Conservation (phyloP, 176 grass and related monocot genomes). For the Stipa capillata region DNA sequence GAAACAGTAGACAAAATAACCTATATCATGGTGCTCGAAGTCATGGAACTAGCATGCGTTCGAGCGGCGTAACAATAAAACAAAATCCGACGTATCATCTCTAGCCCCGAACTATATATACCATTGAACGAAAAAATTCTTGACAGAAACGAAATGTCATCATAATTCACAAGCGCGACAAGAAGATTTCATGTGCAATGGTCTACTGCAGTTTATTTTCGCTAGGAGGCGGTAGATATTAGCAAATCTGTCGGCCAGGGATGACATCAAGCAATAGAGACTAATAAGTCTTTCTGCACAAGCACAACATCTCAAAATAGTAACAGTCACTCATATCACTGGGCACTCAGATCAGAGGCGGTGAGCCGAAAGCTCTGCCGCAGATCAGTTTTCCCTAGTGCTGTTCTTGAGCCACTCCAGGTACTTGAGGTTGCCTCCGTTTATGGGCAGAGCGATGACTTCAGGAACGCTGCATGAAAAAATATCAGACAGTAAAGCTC, state of each 20-base stretch:
- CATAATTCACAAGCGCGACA: neutral
- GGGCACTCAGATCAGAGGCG: neutral
- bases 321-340: neutral
- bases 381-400: conserved; percentile 47
- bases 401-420: conserved; percentile 87
- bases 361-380: neutral
- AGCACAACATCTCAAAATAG: neutral
- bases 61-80: neutral
- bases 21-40: neutral
- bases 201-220: neutral
- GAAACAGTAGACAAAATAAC: neutral
- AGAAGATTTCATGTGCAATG: neutral
- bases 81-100: neutral
- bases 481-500: neutral
- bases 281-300: neutral
- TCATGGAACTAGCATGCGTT: neutral
- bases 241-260: neutral
- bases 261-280: neutral
- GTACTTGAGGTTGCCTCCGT: conserved; percentile 77
- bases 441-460: conserved; percentile 80
- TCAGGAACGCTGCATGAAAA: conserved; percentile 63
- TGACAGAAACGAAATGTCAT: neutral
- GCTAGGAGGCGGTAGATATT: neutral
- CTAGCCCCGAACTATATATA: neutral
- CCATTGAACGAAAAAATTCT: neutral